These are phyloP conservation scores for Microdochium bolleyi DNA, from an alignment of 2,329 filamentous ascomycete genomes.

Conservation along the genomic window DNA sequence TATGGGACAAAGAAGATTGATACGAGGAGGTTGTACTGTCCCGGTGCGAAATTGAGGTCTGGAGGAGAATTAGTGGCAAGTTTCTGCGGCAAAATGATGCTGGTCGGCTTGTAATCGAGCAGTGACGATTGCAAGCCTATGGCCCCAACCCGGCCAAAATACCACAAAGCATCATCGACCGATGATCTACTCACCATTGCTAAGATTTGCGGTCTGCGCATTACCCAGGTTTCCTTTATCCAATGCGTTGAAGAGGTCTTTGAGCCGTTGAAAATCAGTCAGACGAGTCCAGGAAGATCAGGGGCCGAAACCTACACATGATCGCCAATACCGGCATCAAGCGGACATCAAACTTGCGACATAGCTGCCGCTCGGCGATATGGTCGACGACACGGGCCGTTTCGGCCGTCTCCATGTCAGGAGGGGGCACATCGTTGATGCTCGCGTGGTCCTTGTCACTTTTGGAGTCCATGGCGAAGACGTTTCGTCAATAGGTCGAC, in stretches of 20 bases:
- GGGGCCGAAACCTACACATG: slow-evolving; percentile 25
- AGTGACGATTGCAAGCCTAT: too few species aligned
- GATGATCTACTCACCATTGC: slow-evolving; percentile 16
- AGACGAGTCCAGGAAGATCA: background rate
- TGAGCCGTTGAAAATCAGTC: background rate
- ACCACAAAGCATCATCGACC: too few species aligned
- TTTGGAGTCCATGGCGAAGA: background rate
- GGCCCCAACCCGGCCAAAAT: too few species aligned
- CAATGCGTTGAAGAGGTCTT: slow-evolving; percentile 35
- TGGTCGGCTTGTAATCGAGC: too few species aligned
- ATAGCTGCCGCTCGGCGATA: slow-evolving; percentile 38
- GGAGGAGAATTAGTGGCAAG: background rate
- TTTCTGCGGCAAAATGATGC: too few species aligned
- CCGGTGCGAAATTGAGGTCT: slow-evolving; percentile 50
- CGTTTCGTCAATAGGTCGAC: too few species aligned
- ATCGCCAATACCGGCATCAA: slow-evolving; percentile 44
- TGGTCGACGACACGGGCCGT: slow-evolving; percentile 24
- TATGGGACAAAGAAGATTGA: slow-evolving; percentile 69
- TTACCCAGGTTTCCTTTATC: slow-evolving; percentile 47
- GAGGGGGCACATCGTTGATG: background rate
- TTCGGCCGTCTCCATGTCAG: slow-evolving; percentile 11
- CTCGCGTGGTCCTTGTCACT: background rate
- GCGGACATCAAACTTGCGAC: slow-evolving; percentile 46
- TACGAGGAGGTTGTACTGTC: slow-evolving; percentile 63
- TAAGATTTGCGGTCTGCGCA: slow-evolving; percentile 45